Evolutionary conservation across 345 rosid species (phyloP), one percentile per base, ranked within the genome.

Genomic region (Erysimum cheiranthoides): DNA sequence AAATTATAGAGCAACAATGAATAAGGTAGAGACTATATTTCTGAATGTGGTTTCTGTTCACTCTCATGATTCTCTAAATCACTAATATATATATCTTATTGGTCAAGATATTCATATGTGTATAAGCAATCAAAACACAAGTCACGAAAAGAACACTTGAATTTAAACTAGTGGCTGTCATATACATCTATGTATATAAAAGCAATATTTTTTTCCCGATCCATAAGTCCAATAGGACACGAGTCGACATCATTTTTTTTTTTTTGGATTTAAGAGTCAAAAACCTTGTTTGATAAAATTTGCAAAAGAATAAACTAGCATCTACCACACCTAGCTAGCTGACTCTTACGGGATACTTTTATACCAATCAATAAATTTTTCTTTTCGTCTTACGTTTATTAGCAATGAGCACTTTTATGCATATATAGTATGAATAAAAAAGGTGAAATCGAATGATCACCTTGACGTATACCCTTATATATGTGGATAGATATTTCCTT

Each of bases 141-240:
- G 43, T 38, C 53, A 59, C 27, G 27, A 45, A 45, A 49, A 45
- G 45, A 45, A 16, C 57, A 58, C 45, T 45, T 45, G 57, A 43
- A 54, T 11, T 16, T n/a, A 56, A 43, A 56, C 56, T 17, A 70
- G 56, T 59, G 35, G 46, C 31, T 47, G 28, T 70, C 53, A 21
- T 34, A 21, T 42, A 56, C 42, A 40, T 40, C 18, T 13, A 54
- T 5, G 11, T 40, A 40, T 40, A 12, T 13, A 30, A 54, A 27
- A 2, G 18, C 17, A 5, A 30, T 31, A 13, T 3, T 30, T 1
- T 53, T 12, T 6, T 13, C 12, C 59, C 2, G 16, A 28, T 54
- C 4, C 36, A 28, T 17, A 28, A 11, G 16, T 27, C 34, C 30
- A 27, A 11, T 27, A 11, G 32, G n/a, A 67, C 36, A 38, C 38